Percentiles rank a stretch among this genome's conserved stretches.
Evolutionary conservation across 129 eudicot genomes (phyloP).

Genomic region (Helianthus annuus): DNA sequence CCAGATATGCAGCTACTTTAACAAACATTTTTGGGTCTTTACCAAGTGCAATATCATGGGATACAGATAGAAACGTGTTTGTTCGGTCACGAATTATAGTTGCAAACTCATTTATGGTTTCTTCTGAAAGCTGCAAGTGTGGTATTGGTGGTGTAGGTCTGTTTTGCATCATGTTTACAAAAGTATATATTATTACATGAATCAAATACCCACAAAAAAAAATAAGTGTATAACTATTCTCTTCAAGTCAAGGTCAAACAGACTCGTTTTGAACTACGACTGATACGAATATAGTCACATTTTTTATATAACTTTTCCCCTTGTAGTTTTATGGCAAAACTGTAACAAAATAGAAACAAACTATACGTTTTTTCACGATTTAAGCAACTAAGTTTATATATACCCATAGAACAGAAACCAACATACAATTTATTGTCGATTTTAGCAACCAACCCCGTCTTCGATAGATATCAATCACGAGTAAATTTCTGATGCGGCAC

Average conservation of each 20-base stretch:
- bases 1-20: slow-evolving; percentile 52
- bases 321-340: neutral
- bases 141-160: slow-evolving; percentile 96
- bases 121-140: slow-evolving; percentile 68
- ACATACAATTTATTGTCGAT: neutral
- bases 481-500: neutral
- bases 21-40: slow-evolving; percentile 68
- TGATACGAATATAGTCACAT: neutral
- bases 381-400: neutral
- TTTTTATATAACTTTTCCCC: neutral
- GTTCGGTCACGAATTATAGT: slow-evolving; percentile 50
- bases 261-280: slow-evolving; percentile 1
- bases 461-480: neutral
- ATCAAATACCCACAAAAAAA: slow-evolving; percentile 5
- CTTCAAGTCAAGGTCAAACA: slow-evolving; percentile 26
- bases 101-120: slow-evolving; percentile 52
- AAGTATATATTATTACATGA: slow-evolving; percentile 15
- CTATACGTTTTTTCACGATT: neutral
- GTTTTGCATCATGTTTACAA: slow-evolving; percentile 33
- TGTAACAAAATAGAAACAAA: neutral
- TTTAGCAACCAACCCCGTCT: neutral
- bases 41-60: slow-evolving; percentile 70
- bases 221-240: neutral
- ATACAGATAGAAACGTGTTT: slow-evolving; percentile 51
- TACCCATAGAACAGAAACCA: neutral